Base-by-base conservation (phyloP, 306 rosid genomes). In the Casuarina equisetifolia region DNA sequence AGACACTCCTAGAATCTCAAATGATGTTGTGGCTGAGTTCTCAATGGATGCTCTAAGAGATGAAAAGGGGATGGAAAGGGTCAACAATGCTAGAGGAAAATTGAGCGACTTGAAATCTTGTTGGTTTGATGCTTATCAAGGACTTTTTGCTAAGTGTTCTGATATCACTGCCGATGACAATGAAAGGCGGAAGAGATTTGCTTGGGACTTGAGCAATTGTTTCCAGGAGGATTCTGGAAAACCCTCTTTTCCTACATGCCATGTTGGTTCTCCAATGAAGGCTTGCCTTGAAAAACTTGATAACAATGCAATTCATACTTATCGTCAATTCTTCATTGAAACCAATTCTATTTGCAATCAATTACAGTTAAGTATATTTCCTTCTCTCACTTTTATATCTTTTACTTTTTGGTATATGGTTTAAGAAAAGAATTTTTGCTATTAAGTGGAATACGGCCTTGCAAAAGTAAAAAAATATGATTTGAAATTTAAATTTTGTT, bases 161-260 rank as follows among this genome's bases (percentile, higher is more conserved):
- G 90, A 87, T 73, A 88, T 89, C 53, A 76, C 83, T 70, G 90
- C 91, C 0, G 80, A 57, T 6, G 88, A 90, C 42, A 62, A 62
- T 49, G 97, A 90, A 70, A 87, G 88, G 45, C 71, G 92, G 63
- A 87, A 93, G 4, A 91, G 92, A 78, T 83, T 91, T 4, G 92
- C 97, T 58, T 94, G 92, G 97, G 92, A 91, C 82, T 83, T 94
- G 15, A 91, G 97, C 73, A 93, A 90, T 79, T 91, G 98, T 74
- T 91, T 94, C 74, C 97, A 91, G 63, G 87, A 79, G 69, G 97
- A 91, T 69, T 88, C 96, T 35, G 97, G 91, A 0, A 86, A 97
- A 48, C 43, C 76, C 44, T 73, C 87, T 0, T 89, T 91, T 57
- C 97, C 97, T 6, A 67, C 74, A 3, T 94, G 98, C 78, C 91